These are phyloP conservation scores for Pestalotiopsis sp. DNA, from an alignment of 2,329 filamentous ascomycete species.

Conservation along the genomic window DNA sequence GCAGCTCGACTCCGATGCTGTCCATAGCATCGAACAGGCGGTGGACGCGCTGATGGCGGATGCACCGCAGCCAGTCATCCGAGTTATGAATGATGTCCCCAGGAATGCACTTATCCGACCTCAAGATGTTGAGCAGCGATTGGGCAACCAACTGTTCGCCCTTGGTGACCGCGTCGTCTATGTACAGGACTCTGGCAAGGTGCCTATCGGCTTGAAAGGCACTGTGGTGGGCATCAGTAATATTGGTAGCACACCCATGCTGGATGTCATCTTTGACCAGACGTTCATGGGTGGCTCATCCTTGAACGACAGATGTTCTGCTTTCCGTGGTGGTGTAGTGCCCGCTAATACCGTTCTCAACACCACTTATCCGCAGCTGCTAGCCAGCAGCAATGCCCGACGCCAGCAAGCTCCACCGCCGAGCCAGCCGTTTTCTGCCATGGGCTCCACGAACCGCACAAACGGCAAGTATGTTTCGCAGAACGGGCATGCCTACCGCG, in stretches of 20 bases:
- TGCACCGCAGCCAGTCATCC: conserved; percentile 60
- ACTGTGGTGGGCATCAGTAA: conserved; percentile 95
- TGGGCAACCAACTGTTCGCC: conserved; percentile 79
- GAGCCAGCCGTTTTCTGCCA: neutral
- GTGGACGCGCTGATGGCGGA: conserved; percentile 59
- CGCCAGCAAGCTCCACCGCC: conserved; percentile 22
- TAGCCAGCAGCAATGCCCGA: conserved; percentile 56
- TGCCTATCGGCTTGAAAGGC: conserved; percentile 87
- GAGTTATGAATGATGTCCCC: conserved; percentile 76
- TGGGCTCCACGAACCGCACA: conserved; percentile 44
- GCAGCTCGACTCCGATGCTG: conserved; percentile 89
- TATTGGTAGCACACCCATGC: conserved; percentile 76
- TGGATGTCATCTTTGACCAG: conserved; percentile 92
- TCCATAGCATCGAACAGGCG: conserved; percentile 75
- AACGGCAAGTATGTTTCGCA: conserved; percentile 29
- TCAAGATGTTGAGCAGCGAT: conserved; percentile 90
- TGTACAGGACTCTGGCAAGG: conserved; percentile 88
- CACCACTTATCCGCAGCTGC: conserved; percentile 77
- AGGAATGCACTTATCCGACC: conserved; percentile 88
- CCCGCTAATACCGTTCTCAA: conserved; percentile 88
- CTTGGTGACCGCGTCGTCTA: conserved; percentile 94
- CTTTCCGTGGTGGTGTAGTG: conserved; percentile 93
- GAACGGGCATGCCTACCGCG: conserved; percentile 53
- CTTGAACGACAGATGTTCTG: conserved; percentile 83
- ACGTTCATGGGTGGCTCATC: conserved; percentile 98